Evolutionary conservation across 192 early-diverging fungal species (phyloP).

Genomic region (Entophlyctis luteolus): DNA sequence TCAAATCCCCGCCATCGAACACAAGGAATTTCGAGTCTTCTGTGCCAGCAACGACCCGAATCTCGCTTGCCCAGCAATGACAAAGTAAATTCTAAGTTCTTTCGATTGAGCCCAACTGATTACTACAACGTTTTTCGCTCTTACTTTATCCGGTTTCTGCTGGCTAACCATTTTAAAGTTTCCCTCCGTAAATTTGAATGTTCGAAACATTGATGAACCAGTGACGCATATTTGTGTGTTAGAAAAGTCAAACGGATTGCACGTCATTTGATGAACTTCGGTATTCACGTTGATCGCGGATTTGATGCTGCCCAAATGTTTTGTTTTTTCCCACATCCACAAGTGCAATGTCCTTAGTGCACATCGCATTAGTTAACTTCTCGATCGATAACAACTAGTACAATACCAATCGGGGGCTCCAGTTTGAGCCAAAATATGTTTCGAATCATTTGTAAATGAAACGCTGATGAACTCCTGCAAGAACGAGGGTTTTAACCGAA

Average conservation of each 20-base stretch:
- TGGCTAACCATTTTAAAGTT: slow-evolving; percentile 43
- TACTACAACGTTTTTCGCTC: background rate
- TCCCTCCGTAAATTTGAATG: slow-evolving; percentile 44
- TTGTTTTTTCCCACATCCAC: slow-evolving; percentile 54
- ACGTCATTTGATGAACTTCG: slow-evolving; percentile 44
- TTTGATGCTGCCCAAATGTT: slow-evolving; percentile 36
- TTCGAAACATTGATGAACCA: slow-evolving; percentile 42
- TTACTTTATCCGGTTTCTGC: slow-evolving; percentile 48
- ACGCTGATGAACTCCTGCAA: slow-evolving; percentile 47
- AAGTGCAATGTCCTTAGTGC: slow-evolving; percentile 44
- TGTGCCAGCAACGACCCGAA: slow-evolving; percentile 46
- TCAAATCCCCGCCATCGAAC: slow-evolving; percentile 51
- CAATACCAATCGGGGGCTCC: slow-evolving; percentile 29
- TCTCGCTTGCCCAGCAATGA: slow-evolving; percentile 49
- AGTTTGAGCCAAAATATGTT: slow-evolving; percentile 44
- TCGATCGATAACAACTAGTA: background rate
- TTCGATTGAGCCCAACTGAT: too few relatives aligned
- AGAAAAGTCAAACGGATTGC: slow-evolving; percentile 43
- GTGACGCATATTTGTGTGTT: slow-evolving; percentile 48
- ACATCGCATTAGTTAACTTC: background rate
- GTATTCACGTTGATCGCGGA: slow-evolving; percentile 35
- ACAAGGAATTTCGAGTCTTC: slow-evolving; percentile 49
- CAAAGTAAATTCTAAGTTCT: slow-evolving; percentile 39
- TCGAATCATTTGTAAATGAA: slow-evolving; percentile 42
- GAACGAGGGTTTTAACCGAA: background rate